phyloP scores from a whole-genome alignment of 176 grass and related monocot genomes.

The Raddia distichophylla region DNA sequence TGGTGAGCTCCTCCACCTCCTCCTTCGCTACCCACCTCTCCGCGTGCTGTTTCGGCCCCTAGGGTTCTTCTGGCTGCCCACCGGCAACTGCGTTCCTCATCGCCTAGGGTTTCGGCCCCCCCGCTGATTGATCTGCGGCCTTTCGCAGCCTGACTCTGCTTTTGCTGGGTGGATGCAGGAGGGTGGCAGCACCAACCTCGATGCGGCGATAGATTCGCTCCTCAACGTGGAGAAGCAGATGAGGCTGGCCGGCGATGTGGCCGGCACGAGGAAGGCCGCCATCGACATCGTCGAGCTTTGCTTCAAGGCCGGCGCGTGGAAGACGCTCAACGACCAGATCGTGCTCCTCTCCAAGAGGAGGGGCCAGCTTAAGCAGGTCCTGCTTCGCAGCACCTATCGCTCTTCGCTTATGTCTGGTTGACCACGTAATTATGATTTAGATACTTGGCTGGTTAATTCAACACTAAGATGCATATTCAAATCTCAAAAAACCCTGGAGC shows the following conservation, averaged over 20 bases:
- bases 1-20: slow-evolving; percentile 33
- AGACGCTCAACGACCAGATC: slow-evolving; percentile 98
- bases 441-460: not conserved
- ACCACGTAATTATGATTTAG: not conserved
- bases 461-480: not conserved
- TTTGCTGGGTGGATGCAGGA: slow-evolving; percentile 42
- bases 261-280: slow-evolving; percentile 82
- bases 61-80: not conserved
- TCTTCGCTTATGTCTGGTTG: not conserved
- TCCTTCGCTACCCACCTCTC: not conserved
- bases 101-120: slow-evolving; percentile 39
- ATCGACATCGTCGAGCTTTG: slow-evolving; percentile 96
- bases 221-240: slow-evolving; percentile 95
- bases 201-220: slow-evolving; percentile 80
- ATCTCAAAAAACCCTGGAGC: not conserved
- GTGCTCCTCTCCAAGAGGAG: slow-evolving; percentile 87
- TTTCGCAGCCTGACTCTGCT: not conserved
- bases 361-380: slow-evolving; percentile 96
- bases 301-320: slow-evolving; percentile 79
- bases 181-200: slow-evolving; percentile 65
- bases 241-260: slow-evolving; percentile 80
- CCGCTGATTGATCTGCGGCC: not conserved
- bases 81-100: not conserved
- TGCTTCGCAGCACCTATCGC: not conserved
- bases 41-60: not conserved